A percentile compares a stretch with the other conserved stretches of the same genome.
phyloP scores from a whole-genome alignment of 176 grass and related monocot genomes.

The Neostapfia colusana region DNA sequence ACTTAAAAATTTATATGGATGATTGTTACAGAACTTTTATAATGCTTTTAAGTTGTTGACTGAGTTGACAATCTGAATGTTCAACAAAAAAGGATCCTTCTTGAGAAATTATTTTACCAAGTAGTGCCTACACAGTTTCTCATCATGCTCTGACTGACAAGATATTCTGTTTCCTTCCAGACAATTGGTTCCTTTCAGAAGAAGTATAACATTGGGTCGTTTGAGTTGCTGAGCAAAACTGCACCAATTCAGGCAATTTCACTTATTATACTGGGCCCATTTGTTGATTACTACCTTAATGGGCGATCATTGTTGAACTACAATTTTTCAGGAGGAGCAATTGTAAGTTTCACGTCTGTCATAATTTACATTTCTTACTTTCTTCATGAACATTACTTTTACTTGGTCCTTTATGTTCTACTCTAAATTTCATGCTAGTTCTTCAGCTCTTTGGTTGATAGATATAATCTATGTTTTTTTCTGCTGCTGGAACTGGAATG shows the following conservation, averaged over 20 bases:
- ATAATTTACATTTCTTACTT: conserved; percentile 9
- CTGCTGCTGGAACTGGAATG: neutral
- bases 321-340: conserved; percentile 74
- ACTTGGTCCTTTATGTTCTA: conserved; percentile 11
- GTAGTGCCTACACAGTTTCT: neutral
- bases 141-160: conserved; percentile 3
- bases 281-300: conserved; percentile 86
- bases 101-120: neutral
- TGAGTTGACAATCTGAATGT: neutral
- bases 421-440: neutral
- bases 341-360: conserved; percentile 57
- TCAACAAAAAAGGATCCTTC: neutral
- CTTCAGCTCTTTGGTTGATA: neutral
- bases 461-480: neutral
- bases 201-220: conserved; percentile 95
- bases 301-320: conserved; percentile 68
- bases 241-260: conserved; percentile 84
- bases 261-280: conserved; percentile 81
- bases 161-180: conserved; percentile 41
- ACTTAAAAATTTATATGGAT: conserved; percentile 14
- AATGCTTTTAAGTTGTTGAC: conserved; percentile 13
- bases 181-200: conserved; percentile 92
- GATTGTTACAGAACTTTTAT: neutral
- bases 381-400: neutral
- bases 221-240: conserved; percentile 87